Evolutionary conservation across 495 filamentous ascomycete genomes (phyloP), one percentile per base, ranked within the genome.

Genomic region (Neurospora terricola): DNA sequence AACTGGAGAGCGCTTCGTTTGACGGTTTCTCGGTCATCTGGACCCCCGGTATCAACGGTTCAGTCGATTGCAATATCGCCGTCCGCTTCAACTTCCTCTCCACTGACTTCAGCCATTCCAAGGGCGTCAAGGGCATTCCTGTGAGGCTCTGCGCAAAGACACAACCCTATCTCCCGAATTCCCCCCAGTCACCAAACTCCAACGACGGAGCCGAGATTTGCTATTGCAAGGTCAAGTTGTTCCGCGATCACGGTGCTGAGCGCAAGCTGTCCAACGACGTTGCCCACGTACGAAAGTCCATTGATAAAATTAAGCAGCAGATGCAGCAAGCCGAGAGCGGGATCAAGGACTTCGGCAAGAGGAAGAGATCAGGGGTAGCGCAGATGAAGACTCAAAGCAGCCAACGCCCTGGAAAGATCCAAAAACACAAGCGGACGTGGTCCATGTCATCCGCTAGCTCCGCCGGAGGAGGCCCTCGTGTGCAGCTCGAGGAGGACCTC

Each of bases 61-160:
- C 82, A 2, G 83, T 91, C 9, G 91, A 97, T 70, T 96, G 93
- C 81, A 90, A 87, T 36, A 88, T 99, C 40, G 89, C 93, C 16
- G 92, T 98, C 18, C 92, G 94, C 66, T 99, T 98, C 86, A 98
- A 99, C 81, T 99, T 99, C 78, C 87, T 98, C 0, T 99, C 96
- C 0, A 99, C 95, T 14, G 96, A 99, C 78, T 99, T 98, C 79
- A 98, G 94, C 79, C 94, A 97, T 77, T 98, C 96, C 8, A 98
- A 99, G 76, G 96, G 96, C 38, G 95, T 99, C 38, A 98, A 98
- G 80, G 96, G 96, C 21, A 96, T 97, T 72, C 93, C 95, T 0
- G 94, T 99, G 14, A 83, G 96, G 54, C 86, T 99, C 5, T 98
- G 95, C 79, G 89, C 94, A 5, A 97, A 98, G 81, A 98, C 95